Base-by-base conservation (phyloP, 129 eudicot genomes). In the Smallanthus sonchifolius region DNA sequence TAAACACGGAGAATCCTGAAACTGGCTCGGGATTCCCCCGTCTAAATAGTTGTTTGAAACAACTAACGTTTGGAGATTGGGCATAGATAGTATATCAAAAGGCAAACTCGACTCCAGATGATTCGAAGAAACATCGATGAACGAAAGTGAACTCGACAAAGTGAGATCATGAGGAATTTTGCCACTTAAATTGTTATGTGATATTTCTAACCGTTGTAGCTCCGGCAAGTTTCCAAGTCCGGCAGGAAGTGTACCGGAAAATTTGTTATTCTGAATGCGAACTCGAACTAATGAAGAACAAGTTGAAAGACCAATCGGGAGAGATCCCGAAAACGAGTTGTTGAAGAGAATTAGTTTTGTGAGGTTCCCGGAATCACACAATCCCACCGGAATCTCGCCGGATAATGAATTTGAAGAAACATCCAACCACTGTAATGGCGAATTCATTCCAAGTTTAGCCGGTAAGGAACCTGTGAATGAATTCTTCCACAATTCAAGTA, bases 331-430 rank as follows among this genome's bases (percentile, higher is more conserved):
- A 47, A 93, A 88, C 4, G 86, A 82, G 59, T 93, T 93, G 74
- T 90, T 88, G 73, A 90, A 90, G 6, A 93, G 84, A 47, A 93
- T 90, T 72, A 93, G 97, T 69, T 93, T 90, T 2, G 91, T 88
- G 60, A 93, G 90, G 63, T 90, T 90, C 1, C 98, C 97, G 6
- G 84, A 86, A 52, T 77, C 80, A 80, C 98, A 87, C 62, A 93
- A 48, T 2, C 87, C 85, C 4, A 74, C 72, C 44, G 98, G 98
- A 65, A 93, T 86, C 40, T 86, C 83, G 38, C 98, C 96, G 10
- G 92, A 77, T n/a, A 93, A 70, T 9, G 77, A 81, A 65, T 93
- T 93, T 5, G 96, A 81, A 35, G 97, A 93, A 38, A 85, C 96
- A 68, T 93, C 98, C 6, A 93, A 35, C 95, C 95, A 87, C 64